Base-by-base conservation (phyloP, 2,329 filamentous ascomycete genomes). In the Colletotrichum simmondsii region DNA sequence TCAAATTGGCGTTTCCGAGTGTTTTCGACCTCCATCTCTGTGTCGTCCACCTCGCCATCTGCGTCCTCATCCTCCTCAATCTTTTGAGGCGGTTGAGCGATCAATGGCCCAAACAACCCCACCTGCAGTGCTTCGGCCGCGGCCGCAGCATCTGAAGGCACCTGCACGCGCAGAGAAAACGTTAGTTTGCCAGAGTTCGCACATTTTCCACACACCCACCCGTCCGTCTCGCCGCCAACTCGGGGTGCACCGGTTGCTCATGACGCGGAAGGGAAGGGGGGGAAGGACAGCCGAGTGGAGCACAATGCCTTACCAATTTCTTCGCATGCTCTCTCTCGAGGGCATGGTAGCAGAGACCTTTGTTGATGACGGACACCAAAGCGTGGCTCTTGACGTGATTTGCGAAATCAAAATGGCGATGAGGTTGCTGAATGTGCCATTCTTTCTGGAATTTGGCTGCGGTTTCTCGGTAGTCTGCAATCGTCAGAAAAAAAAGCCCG, bases 381-480 rank as follows among this genome's bases (percentile, higher is more conserved):
- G 90, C 90, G 83, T 92, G 90, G 77, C 87, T 88, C 81, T 91
- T 88, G 81, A 92, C 90, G 82, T 92, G 87, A 78, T 87, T 88
- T 80, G 91, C 91, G 81, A 92, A 92, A 73, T 88, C 85, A 75
- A 92, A 89, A 73, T 91, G 85, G 78, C 87, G 87, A 80, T 92
- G 89, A 77, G 91, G 91, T 81, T 89, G 86, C 78, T 87, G 84
- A 75, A 91, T 84, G 81, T 90, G 87, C 91, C 91, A 92, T 84
- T 92, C 90, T 80, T 92, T 92, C 79, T 92, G 90, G 77, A 92
- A 89, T 80, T 91, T 91, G 83, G 89, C 88, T 67, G 91, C 91
- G 56, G 91, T 91, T 81, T 92, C 91, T 82, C 88, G 88, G 84
- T 91, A 92, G 85, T 92, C 91, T 92, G 84, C 49, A 71, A 63